These are phyloP conservation scores for Backusella mclennaniae DNA, from an alignment of 192 early-diverging fungal species.

Conservation along the genomic window DNA sequence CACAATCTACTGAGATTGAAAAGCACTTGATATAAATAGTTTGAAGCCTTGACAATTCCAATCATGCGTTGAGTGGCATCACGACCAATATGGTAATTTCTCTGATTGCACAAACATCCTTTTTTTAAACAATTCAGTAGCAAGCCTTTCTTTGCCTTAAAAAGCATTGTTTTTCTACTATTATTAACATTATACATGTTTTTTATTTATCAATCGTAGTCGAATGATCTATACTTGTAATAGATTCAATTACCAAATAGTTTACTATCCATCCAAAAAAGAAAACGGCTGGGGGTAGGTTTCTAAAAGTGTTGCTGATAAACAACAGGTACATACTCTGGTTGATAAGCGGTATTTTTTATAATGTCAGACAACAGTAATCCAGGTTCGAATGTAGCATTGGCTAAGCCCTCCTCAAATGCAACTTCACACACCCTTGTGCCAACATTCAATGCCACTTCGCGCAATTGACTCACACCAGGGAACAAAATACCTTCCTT, in stretches of 20 bases:
- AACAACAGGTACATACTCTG: slow-evolving; percentile 39
- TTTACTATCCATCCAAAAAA: neutral
- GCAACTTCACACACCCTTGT: slow-evolving; percentile 68
- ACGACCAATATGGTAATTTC: neutral
- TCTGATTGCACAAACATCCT: neutral
- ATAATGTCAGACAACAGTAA: slow-evolving; percentile 32
- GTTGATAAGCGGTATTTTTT: slow-evolving; percentile 42
- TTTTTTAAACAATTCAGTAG: neutral
- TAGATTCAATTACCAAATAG: neutral
- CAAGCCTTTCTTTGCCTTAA: neutral
- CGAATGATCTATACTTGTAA: neutral
- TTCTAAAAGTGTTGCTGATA: neutral
- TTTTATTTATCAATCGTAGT: neutral
- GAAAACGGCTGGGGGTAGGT: neutral
- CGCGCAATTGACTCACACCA: slow-evolving; percentile 79
- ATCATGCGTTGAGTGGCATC: neutral
- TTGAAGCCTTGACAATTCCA: neutral
- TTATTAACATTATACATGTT: neutral
- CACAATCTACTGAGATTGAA: neutral
- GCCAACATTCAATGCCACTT: slow-evolving; percentile 78
- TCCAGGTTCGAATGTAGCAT: slow-evolving; percentile 28
- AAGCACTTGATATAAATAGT: neutral
- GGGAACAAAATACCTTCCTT: slow-evolving; percentile 79
- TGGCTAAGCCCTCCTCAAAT: slow-evolving; percentile 39
- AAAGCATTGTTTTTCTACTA: neutral